phyloP scores from a whole-genome alignment of 345 rosid genomes.

The Streptanthus diversifolius region DNA sequence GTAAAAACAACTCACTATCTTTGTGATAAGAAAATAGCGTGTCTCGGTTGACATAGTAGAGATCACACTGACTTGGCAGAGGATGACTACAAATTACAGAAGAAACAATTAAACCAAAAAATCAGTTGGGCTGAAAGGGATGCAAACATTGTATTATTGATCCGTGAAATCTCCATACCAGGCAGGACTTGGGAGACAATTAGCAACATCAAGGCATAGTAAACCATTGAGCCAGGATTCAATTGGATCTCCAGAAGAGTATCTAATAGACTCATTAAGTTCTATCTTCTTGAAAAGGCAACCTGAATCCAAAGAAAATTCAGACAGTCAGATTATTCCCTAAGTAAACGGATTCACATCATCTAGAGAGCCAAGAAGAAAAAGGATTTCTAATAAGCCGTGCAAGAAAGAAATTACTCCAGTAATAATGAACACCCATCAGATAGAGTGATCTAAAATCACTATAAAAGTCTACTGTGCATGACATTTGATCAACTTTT shows the following conservation, averaged over 20 bases:
- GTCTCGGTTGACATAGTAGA: slow-evolving; percentile 87
- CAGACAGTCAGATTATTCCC: slow-evolving; percentile 4
- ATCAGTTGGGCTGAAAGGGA: neutral
- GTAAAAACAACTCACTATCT: slow-evolving; percentile 87
- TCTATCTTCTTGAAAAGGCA: slow-evolving; percentile 88
- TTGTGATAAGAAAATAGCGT: slow-evolving; percentile 93
- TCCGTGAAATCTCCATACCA: slow-evolving; percentile 22
- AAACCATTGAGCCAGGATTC: slow-evolving; percentile 90
- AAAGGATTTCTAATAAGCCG: neutral
- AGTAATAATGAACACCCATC: neutral
- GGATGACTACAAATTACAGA: slow-evolving; percentile 58
- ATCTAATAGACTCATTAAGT: slow-evolving; percentile 87
- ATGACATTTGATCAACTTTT: neutral
- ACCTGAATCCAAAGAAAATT: slow-evolving; percentile 45
- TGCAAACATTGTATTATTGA: neutral
- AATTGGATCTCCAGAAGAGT: slow-evolving; percentile 84
- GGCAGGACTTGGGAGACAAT: slow-evolving; percentile 59
- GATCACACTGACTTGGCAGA: slow-evolving; percentile 83
- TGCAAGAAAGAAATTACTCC: neutral
- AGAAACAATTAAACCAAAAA: neutral
- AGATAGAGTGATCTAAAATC: neutral
- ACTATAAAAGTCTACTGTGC: neutral
- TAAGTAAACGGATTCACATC: neutral
- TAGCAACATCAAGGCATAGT: slow-evolving; percentile 86
- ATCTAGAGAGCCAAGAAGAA: neutral